phyloP scores from a whole-genome alignment of 345 rosid genomes.

The Populus nigra region DNA sequence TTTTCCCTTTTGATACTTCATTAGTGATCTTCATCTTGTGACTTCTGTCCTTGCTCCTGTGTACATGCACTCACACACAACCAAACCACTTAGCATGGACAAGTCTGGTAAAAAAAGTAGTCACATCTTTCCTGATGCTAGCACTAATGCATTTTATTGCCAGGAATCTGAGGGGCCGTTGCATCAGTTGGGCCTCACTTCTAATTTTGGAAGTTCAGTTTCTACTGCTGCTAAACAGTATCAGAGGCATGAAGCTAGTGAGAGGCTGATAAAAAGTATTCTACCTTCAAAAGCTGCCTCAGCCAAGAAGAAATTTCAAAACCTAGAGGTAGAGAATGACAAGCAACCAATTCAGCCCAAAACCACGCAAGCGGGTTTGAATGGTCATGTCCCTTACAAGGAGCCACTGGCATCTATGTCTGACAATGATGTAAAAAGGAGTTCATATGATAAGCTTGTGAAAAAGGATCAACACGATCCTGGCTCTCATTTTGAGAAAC shows the following conservation, averaged over 20 bases:
- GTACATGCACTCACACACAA: not conserved
- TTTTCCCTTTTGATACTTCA: constrained; percentile 2
- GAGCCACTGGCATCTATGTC: constrained; percentile 16
- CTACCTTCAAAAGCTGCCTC: constrained; percentile 35
- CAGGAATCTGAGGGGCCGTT: constrained; percentile 34
- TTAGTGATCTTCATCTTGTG: not conserved
- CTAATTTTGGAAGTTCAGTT: constrained; percentile 29
- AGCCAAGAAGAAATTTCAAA: constrained; percentile 41
- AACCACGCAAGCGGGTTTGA: constrained; percentile 21
- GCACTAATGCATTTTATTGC: constrained; percentile 16
- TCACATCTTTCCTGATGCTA: constrained; percentile 3
- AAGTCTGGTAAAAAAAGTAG: not conserved
- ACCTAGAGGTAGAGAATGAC: constrained; percentile 29
- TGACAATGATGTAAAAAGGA: not conserved
- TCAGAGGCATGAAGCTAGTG: constrained; percentile 44
- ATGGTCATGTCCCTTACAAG: constrained; percentile 24
- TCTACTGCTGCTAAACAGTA: constrained; percentile 35
- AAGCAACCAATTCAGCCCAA: constrained; percentile 35
- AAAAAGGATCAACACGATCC: constrained; percentile 7
- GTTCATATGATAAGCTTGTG: not conserved
- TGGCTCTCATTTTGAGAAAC: constrained; percentile 44
- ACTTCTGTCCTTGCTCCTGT: not conserved
- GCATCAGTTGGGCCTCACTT: constrained; percentile 31
- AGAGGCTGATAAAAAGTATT: constrained; percentile 51
- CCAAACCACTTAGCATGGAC: not conserved